A percentile compares a stretch with the other conserved stretches of the same genome.
These are phyloP conservation scores for barrel medic (Medicago truncatula) DNA, from an alignment of 306 rosid species.

Conservation along the genomic window MtrunA17r5.0-ANR NC_053045.1:28521501-28522000, in stretches of 20 bases:
- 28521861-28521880: slow-evolving; percentile 11
- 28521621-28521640: neutral
- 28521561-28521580: neutral
- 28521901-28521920: slow-evolving; percentile 42
- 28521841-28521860: neutral
- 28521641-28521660: neutral
- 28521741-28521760: neutral
- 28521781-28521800: neutral
- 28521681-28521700: too few species aligned
- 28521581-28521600: neutral
- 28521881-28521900: slow-evolving; percentile 41
- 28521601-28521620: neutral
- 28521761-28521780: neutral
- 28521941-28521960: slow-evolving; percentile 56
- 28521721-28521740: neutral
- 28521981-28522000: slow-evolving; percentile 42
- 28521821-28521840: slow-evolving; percentile 2
- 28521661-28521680: neutral
- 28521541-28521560: too few species aligned
- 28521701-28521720: neutral
- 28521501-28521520: neutral
- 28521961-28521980: slow-evolving; percentile 41
- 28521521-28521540: neutral
- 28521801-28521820: neutral
- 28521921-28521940: slow-evolving; percentile 45